phyloP scores from a whole-genome alignment of 352 stramenopile genomes.

The Phytophthora sp. region DNA sequence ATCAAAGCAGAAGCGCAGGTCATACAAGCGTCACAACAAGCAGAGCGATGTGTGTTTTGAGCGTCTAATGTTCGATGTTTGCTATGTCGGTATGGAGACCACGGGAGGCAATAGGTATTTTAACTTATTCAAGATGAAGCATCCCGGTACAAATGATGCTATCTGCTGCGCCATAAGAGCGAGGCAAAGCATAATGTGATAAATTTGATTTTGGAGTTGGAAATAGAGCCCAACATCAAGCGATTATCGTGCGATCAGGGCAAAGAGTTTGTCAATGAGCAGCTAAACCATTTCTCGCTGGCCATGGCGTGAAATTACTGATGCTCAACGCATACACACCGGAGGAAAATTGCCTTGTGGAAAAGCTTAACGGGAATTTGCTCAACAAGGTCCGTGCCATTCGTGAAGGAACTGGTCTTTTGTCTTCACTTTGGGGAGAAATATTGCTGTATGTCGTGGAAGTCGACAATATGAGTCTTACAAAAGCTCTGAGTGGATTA shows the following conservation, averaged over 20 bases:
- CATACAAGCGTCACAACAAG: neutral
- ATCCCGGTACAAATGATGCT: neutral
- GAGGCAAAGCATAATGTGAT: no score
- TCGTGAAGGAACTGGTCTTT: no score
- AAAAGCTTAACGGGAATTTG: no score
- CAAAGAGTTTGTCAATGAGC: neutral
- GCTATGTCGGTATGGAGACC: neutral
- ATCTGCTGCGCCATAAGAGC: neutral
- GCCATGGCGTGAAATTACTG: neutral
- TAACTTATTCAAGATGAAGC: neutral
- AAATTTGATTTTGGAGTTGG: no score
- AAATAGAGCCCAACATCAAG: neutral
- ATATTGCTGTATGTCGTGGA: conserved; percentile 1
- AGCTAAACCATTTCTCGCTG: neutral
- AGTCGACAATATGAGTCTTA: neutral
- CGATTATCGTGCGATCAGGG: neutral
- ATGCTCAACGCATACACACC: neutral
- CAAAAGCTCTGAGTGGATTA: neutral
- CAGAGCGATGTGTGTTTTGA: neutral
- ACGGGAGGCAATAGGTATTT: neutral
- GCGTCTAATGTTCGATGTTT: neutral
- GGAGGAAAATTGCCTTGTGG: no score
- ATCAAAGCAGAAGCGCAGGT: neutral
- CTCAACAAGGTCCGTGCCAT: no score
- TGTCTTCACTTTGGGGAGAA: neutral